phyloP scores from a whole-genome alignment of 2,329 filamentous ascomycete genomes.

The Pseudogymnoascus sp. region DNA sequence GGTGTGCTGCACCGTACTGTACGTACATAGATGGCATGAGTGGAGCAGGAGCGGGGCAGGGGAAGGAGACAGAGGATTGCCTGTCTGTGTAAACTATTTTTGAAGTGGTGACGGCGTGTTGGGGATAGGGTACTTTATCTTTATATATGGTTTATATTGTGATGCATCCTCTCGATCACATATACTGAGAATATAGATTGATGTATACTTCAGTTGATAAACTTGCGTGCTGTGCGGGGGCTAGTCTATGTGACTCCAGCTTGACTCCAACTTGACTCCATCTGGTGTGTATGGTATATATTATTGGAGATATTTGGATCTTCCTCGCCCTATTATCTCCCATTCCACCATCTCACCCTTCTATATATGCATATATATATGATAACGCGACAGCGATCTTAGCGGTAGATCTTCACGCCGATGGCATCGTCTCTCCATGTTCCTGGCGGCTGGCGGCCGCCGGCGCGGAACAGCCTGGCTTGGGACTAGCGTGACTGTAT shows the following conservation, averaged over 20 bases:
- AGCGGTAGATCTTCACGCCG: not conserved
- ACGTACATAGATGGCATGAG: not conserved
- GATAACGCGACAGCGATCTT: not conserved
- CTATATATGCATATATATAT: not conserved
- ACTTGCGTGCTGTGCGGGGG: not conserved
- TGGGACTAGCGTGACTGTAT: not conserved
- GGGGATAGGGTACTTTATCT: not conserved
- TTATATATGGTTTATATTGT: conserved; percentile 2
- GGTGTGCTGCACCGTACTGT: not conserved
- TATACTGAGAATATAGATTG: not conserved
- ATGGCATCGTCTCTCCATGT: conserved; percentile 3
- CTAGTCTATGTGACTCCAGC: not conserved
- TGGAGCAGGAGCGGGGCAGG: not conserved
- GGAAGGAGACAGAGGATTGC: not conserved
- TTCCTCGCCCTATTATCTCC: not conserved
- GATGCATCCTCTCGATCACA: not conserved
- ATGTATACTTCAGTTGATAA: not conserved
- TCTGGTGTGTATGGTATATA: not conserved
- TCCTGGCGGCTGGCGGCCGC: not conserved
- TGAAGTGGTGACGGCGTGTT: not conserved
- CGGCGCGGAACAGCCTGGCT: not conserved
- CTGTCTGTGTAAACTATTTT: not conserved
- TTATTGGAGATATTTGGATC: not conserved
- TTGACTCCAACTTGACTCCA: not conserved
- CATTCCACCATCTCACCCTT: not conserved